Evolutionary conservation across 2,329 filamentous ascomycete genomes (phyloP).

Genomic region (Daldinia sp.): DNA sequence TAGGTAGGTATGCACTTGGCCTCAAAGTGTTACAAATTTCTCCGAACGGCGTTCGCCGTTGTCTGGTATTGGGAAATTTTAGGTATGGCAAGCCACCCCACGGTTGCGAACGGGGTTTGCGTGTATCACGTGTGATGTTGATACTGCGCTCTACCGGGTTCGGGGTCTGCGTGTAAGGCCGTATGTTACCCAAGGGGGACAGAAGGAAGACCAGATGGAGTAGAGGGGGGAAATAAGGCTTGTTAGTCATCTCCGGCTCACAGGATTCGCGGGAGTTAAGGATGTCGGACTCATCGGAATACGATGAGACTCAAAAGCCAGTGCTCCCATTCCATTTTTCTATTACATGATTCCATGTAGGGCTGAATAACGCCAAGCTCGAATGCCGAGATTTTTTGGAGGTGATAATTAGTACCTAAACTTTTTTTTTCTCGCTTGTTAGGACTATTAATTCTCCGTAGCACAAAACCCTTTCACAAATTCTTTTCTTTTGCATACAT

Average conservation of each 20-base stretch:
- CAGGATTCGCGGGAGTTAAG: neutral
- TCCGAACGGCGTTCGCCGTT: conserved; percentile 30
- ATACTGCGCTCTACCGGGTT: conserved; percentile 22
- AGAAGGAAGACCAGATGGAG: neutral
- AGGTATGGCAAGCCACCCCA: conserved; percentile 14
- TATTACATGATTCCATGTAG: conserved; percentile 17
- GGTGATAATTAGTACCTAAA: too few species aligned
- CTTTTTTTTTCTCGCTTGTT: neutral
- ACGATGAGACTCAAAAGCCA: conserved; percentile 12
- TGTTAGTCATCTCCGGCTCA: conserved; percentile 2
- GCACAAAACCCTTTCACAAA: conserved; percentile 1
- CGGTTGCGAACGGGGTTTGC: conserved; percentile 34
- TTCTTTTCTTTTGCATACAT: neutral
- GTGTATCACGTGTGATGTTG: conserved; percentile 28
- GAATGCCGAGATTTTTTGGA: conserved; percentile 24
- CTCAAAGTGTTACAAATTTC: conserved; percentile 1
- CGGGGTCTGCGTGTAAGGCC: conserved; percentile 32
- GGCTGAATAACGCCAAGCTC: conserved; percentile 32
- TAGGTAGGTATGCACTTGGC: neutral
- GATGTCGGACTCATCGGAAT: conserved; percentile 32
- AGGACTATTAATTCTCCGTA: conserved; percentile 25
- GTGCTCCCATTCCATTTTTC: conserved; percentile 1
- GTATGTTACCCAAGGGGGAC: conserved; percentile 2
- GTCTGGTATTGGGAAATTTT: neutral
- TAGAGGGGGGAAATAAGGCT: neutral